Evolutionary conservation across 164 flowering plant genomes (phyloP).

Genomic region (Dillenia suffruticosa): DNA sequence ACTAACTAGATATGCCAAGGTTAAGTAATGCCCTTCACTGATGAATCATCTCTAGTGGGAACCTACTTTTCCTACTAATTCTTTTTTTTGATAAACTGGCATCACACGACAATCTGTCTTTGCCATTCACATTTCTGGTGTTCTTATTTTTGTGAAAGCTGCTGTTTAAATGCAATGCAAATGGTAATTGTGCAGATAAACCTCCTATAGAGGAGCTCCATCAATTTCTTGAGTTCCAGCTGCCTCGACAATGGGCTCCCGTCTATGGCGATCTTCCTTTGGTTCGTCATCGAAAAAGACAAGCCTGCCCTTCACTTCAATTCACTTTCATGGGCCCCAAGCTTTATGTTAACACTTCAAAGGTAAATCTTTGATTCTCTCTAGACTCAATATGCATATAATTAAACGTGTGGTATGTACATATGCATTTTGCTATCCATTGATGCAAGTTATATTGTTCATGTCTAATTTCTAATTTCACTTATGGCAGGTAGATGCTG

Average conservation of each 20-base stretch:
- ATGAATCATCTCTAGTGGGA: too few species aligned
- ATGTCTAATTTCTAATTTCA: constrained; percentile 8
- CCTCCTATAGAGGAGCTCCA: constrained; percentile 82
- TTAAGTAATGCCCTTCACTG: too few species aligned
- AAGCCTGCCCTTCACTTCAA: constrained; percentile 58
- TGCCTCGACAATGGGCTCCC: constrained; percentile 97
- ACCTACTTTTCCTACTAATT: too few species aligned
- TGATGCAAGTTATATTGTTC: background rate
- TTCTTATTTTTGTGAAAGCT: too few species aligned
- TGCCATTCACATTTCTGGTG: too few species aligned
- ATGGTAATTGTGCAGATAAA: constrained; percentile 54
- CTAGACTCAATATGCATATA: background rate
- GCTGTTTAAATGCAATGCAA: background rate
- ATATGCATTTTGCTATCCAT: background rate
- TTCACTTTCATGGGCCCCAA: constrained; percentile 73
- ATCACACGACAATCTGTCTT: too few species aligned
- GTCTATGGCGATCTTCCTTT: constrained; percentile 76
- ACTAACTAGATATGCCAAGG: too few species aligned
- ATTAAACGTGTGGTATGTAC: background rate
- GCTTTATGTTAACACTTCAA: constrained; percentile 66
- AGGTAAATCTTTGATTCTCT: constrained; percentile 31
- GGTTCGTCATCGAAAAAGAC: constrained; percentile 50
- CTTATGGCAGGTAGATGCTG: constrained; percentile 62
- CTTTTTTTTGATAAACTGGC: too few species aligned
- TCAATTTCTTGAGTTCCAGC: constrained; percentile 81